Conservation (phyloP, 176 grass and related monocot genomes). For the Oryza punctata region DNA sequence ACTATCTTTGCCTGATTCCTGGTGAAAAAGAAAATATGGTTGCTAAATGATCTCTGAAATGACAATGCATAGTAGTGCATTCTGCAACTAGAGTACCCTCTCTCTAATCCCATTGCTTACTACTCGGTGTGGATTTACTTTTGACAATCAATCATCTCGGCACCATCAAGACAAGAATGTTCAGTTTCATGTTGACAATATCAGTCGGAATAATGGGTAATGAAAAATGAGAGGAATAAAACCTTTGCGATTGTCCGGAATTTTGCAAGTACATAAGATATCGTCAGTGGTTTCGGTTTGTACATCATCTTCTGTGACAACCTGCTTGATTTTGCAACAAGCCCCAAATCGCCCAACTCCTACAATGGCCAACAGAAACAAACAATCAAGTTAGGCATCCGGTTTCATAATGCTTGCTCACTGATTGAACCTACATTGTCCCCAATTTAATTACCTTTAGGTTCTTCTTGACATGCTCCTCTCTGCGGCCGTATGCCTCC, state of each 20-base stretch:
- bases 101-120: background rate
- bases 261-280: slow-evolving; percentile 70
- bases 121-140: slow-evolving; percentile 1
- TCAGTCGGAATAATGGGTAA: background rate
- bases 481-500: slow-evolving; percentile 93
- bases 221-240: background rate
- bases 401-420: slow-evolving; percentile 13
- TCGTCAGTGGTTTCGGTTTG: slow-evolving; percentile 83
- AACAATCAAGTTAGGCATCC: background rate
- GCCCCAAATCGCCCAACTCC: slow-evolving; percentile 97
- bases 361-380: slow-evolving; percentile 34
- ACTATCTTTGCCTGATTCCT: slow-evolving; percentile 98
- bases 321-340: slow-evolving; percentile 95
- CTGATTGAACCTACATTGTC: background rate
- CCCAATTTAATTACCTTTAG: slow-evolving; percentile 61
- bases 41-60: slow-evolving; percentile 23
- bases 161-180: background rate
- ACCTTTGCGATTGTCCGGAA: slow-evolving; percentile 96
- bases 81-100: slow-evolving; percentile 6
- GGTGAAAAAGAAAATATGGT: background rate
- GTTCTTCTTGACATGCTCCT: slow-evolving; percentile 96
- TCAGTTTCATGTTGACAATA: background rate
- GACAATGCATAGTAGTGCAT: background rate
- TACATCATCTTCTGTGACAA: slow-evolving; percentile 89
- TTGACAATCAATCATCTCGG: background rate